Percentiles rank a stretch among this genome's conserved stretches.
Evolutionary conservation across 2,329 filamentous ascomycete species (phyloP).

Genomic region (Colletotrichum sojae): DNA sequence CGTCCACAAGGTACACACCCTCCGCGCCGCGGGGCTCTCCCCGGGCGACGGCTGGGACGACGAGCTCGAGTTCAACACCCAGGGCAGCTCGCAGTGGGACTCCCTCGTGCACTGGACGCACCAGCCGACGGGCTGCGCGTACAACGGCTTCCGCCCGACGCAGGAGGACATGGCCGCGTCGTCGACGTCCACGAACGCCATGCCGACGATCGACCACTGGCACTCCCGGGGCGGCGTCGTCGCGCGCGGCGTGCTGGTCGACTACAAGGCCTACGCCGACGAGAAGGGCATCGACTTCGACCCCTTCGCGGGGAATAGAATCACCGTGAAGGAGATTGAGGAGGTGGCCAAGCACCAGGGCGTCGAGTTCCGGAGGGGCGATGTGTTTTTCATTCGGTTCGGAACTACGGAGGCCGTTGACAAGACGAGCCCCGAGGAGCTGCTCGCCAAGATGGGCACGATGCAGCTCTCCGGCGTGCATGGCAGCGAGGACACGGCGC

Average conservation of each 20-base stretch:
- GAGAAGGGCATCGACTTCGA: constrained; percentile 65
- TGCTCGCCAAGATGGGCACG: constrained; percentile 49
- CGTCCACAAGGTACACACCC: constrained; percentile 53
- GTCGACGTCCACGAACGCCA: constrained; percentile 44
- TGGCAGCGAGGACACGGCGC: constrained; percentile 65
- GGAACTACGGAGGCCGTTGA: constrained; percentile 74
- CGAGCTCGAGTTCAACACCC: constrained; percentile 69
- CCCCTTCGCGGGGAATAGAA: constrained; percentile 66
- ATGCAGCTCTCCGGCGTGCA: constrained; percentile 57
- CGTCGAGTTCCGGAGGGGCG: constrained; percentile 75
- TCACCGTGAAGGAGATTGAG: constrained; percentile 68
- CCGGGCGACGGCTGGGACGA: constrained; percentile 59
- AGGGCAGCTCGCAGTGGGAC: constrained; percentile 71
- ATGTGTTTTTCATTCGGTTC: constrained; percentile 76
- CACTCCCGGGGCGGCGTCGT: constrained; percentile 66
- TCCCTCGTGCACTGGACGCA: constrained; percentile 64
- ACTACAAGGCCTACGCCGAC: constrained; percentile 66
- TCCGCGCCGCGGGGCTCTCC: constrained; percentile 49
- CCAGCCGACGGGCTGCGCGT: constrained; percentile 58
- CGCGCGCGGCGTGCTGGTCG: constrained; percentile 69
- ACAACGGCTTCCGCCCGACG: constrained; percentile 63
- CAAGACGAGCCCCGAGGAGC: constrained; percentile 54
- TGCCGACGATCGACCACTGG: constrained; percentile 65
- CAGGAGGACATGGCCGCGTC: constrained; percentile 48
- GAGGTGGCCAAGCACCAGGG: constrained; percentile 72